These are phyloP conservation scores for Rubus idaeus DNA, from an alignment of 306 rosid genomes.

Conservation along the genomic window DNA sequence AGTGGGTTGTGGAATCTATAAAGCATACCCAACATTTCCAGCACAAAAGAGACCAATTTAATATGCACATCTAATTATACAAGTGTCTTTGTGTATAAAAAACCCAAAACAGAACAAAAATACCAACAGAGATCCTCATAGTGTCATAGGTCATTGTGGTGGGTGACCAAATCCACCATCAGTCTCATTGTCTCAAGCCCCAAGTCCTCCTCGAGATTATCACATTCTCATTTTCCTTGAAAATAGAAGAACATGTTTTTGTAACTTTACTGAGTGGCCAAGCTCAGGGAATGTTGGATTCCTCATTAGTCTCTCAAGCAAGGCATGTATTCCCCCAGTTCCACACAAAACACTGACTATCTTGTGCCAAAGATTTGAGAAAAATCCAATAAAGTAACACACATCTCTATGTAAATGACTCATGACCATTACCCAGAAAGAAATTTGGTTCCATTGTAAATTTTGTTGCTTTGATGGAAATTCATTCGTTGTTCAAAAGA, in stretches of 20 bases:
- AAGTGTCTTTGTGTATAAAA: not conserved
- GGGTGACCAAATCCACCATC: slow-evolving; percentile 78
- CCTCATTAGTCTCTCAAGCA: slow-evolving; percentile 38
- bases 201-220: slow-evolving; percentile 69
- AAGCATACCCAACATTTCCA: slow-evolving; percentile 52
- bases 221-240: slow-evolving; percentile 61
- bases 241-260: slow-evolving; percentile 22
- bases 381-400: slow-evolving; percentile 16
- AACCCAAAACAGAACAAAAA: not conserved
- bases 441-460: not conserved
- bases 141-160: slow-evolving; percentile 44
- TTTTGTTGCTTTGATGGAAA: too few species aligned
- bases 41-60: slow-evolving; percentile 47
- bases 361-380: slow-evolving; percentile 20
- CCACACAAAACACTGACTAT: slow-evolving; percentile 27
- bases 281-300: slow-evolving; percentile 67
- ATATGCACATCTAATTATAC: not conserved
- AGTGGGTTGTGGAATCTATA: slow-evolving; percentile 55
- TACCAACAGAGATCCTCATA: slow-evolving; percentile 40
- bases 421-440: not conserved
- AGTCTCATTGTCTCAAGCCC: slow-evolving; percentile 38
- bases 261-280: slow-evolving; percentile 63
- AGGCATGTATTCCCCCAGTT: slow-evolving; percentile 29
- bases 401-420: slow-evolving; percentile 24
- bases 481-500: too few species aligned